A percentile compares a stretch with the other conserved stretches of the same genome.
Evolutionary conservation across 371 early-diverging fungal species (phyloP).

Genomic region (Choanephora cucurbitarum): DNA sequence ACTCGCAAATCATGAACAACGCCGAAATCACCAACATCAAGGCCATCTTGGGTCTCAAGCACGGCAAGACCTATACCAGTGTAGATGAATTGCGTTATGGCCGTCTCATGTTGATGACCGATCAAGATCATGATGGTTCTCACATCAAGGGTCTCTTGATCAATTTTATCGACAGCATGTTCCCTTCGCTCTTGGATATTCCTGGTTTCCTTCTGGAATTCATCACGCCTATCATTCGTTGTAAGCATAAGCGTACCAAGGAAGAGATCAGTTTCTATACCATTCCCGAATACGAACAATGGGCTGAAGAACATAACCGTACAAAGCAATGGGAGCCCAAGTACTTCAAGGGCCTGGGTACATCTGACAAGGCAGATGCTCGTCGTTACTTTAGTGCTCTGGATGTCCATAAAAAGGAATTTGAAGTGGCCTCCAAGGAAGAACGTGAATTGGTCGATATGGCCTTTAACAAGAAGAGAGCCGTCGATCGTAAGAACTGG

Average conservation of each 20-base stretch:
- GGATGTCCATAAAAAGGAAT: slow-evolving; percentile 87
- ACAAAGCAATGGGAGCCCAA: slow-evolving; percentile 84
- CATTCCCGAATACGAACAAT: slow-evolving; percentile 95
- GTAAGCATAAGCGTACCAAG: slow-evolving; percentile 65
- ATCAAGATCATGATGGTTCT: slow-evolving; percentile 99
- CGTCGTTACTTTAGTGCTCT: slow-evolving; percentile 94
- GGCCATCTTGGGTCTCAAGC: slow-evolving; percentile 97
- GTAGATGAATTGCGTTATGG: slow-evolving; percentile 93
- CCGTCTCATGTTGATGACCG: slow-evolving; percentile 99
- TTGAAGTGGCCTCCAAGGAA: slow-evolving; percentile 60
- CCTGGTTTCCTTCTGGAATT: slow-evolving; percentile 98
- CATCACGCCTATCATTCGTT: slow-evolving; percentile 98
- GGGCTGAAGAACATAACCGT: slow-evolving; percentile 74
- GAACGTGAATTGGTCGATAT: slow-evolving; percentile 92
- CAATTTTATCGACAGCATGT: slow-evolving; percentile 98
- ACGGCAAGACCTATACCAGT: slow-evolving; percentile 80
- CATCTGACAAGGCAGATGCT: slow-evolving; percentile 91
- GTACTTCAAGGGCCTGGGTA: slow-evolving; percentile 99
- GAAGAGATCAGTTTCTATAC: slow-evolving; percentile 87
- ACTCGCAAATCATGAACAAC: slow-evolving; percentile 83
- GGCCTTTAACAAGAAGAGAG: slow-evolving; percentile 98
- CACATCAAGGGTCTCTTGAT: slow-evolving; percentile 99
- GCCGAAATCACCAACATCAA: slow-evolving; percentile 93
- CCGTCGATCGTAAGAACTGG: slow-evolving; percentile 98
- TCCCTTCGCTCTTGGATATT: slow-evolving; percentile 93